Percentiles rank a stretch among this genome's conserved stretches.
Conservation (phyloP, 805 yeast species). For the Saturnispora diversa region DNA sequence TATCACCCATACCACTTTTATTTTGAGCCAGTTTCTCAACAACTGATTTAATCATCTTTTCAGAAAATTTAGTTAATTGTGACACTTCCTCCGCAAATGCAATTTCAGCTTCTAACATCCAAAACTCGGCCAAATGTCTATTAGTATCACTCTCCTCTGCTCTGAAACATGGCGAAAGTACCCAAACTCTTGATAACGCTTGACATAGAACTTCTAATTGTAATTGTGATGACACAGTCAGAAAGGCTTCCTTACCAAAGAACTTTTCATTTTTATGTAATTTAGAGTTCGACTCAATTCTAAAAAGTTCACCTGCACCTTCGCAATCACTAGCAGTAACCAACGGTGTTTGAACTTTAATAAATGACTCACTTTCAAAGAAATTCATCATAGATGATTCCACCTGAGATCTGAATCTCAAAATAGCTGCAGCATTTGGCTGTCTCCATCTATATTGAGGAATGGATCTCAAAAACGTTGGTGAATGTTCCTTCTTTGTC, state of each 20-base stretch:
- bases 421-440: slow-evolving; percentile 49
- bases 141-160: slow-evolving; percentile 90
- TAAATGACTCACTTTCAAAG: slow-evolving; percentile 46
- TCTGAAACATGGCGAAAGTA: slow-evolving; percentile 83
- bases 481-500: slow-evolving; percentile 68
- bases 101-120: slow-evolving; percentile 95
- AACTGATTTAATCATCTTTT: slow-evolving; percentile 56
- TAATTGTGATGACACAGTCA: slow-evolving; percentile 88
- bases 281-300: slow-evolving; percentile 34
- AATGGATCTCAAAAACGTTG: slow-evolving; percentile 58
- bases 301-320: slow-evolving; percentile 92
- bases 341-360: slow-evolving; percentile 78
- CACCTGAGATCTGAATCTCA: slow-evolving; percentile 65
- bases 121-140: slow-evolving; percentile 87
- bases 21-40: slow-evolving; percentile 28
- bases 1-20: slow-evolving; percentile 25
- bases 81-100: slow-evolving; percentile 52
- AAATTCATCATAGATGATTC: slow-evolving; percentile 47
- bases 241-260: slow-evolving; percentile 58
- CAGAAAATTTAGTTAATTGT: slow-evolving; percentile 60
- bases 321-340: slow-evolving; percentile 90
- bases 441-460: slow-evolving; percentile 78
- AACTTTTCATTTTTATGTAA: slow-evolving; percentile 30
- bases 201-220: slow-evolving; percentile 78
- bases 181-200: slow-evolving; percentile 77